Base-by-base conservation (phyloP, 768 basidiomycete species). In the Hericium alpestre region DNA sequence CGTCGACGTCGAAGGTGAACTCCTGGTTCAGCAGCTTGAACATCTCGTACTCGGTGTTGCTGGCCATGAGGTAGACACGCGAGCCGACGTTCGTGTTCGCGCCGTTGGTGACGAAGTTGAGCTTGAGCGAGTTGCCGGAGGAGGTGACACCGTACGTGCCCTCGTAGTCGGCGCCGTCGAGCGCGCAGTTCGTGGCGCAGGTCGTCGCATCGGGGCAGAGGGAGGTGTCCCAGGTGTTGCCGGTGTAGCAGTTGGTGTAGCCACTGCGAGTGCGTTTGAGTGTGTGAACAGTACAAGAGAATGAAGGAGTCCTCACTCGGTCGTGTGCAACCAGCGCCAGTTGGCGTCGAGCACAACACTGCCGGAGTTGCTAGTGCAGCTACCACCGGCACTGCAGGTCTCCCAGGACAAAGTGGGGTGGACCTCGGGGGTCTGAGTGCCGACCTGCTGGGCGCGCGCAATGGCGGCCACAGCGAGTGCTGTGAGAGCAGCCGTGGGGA, bases 1-100 rank as follows among this genome's bases (percentile, higher is more conserved):
- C 72, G 65, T 82, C 79, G 67, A 82, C 78, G 70, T 80, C 79
- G 69, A 82, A 80, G 22, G 77, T 73, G 70, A 82, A 80, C 69
- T 82, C 80, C 64, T 77, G 73, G 69, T 80, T 79, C 63, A 71
- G 64, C 65, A 78, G 70, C 66, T 79, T 73, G 75, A 82, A 80
- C 61, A 70, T 63, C 67, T 73, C 56, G 71, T 82, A 82, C 58
- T 67, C 64, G 55, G 74, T 25, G 23, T 51, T 72, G 61, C 68
- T 70, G 56, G 68, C 70, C 73, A 83, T 70, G 66, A 83, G 74
- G 73, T 82, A 83, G 46, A 73, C 67, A 57, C 71, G 71, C n/a
- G 71, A 71, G 39, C 71, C 71, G 63, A 71, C 63, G 65, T 71
- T 71, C 55, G 22, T 63, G 37, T 61, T 58, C 38, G 58, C 46